A percentile compares a stretch with the other conserved stretches of the same genome.
Conservation (phyloP, 1,284 basidiomycete genomes). For the Rhizoctonia solani region DNA sequence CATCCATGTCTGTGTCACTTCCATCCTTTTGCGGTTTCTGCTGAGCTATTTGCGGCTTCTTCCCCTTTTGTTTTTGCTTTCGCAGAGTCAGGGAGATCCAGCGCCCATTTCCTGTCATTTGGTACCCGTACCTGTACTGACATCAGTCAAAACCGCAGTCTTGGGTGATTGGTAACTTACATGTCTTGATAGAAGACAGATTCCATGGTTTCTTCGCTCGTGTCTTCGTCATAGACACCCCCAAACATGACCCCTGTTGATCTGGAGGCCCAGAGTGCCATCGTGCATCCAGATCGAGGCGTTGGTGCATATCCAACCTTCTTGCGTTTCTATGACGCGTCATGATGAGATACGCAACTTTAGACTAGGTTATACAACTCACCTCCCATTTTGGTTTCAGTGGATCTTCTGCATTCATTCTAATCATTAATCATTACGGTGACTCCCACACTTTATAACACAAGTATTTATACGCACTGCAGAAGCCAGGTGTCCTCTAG, state of each 20-base stretch:
- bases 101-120: conserved; percentile 72
- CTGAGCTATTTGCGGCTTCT: conserved; percentile 49
- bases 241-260: conserved; percentile 84
- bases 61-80: conserved; percentile 55
- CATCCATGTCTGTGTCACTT: conserved; percentile 36
- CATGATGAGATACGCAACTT: no score
- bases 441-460: background rate
- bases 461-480: no score
- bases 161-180: conserved; percentile 49
- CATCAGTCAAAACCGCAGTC: background rate
- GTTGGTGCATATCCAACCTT: conserved; percentile 75
- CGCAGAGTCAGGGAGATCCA: conserved; percentile 79
- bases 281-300: conserved; percentile 76
- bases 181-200: conserved; percentile 85
- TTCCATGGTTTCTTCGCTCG: conserved; percentile 82
- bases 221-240: conserved; percentile 90
- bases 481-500: conserved; percentile 92
- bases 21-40: conserved; percentile 37
- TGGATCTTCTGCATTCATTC: conserved; percentile 27
- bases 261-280: conserved; percentile 74
- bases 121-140: conserved; percentile 72
- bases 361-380: conserved; percentile 45
- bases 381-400: conserved; percentile 28
- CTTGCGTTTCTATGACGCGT: conserved; percentile 61
- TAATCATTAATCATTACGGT: background rate